Evolutionary conservation across 1,284 basidiomycete genomes (phyloP).

Genomic region (Ustilago hordei): DNA sequence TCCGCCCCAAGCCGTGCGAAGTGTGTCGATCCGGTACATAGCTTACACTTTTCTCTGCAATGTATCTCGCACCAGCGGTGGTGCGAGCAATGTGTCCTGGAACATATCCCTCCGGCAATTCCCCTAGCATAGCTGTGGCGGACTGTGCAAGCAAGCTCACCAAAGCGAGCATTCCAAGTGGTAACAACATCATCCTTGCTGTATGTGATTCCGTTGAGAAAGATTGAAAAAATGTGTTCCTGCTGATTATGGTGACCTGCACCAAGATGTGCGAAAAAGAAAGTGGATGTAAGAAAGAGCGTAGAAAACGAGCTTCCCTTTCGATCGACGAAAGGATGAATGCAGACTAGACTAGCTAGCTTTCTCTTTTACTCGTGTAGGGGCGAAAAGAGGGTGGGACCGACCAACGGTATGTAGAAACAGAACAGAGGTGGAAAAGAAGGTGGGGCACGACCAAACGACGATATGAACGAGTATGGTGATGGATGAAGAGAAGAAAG

Average conservation of each 20-base stretch:
- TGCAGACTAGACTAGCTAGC: constrained; percentile 15
- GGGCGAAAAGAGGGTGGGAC: constrained; percentile 1
- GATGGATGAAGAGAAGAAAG: constrained; percentile 17
- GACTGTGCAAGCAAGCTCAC: constrained; percentile 28
- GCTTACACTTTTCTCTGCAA: neutral
- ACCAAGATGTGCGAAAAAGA: constrained; percentile 16
- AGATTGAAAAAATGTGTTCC: neutral
- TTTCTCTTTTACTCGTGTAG: constrained; percentile 13
- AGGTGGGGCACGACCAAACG: constrained; percentile 16
- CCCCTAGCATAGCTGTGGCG: constrained; percentile 13
- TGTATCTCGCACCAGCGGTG: neutral
- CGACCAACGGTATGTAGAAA: constrained; percentile 38
- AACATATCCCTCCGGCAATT: constrained; percentile 9
- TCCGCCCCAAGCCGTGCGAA: neutral
- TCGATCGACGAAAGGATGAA: constrained; percentile 22
- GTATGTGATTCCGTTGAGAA: constrained; percentile 1
- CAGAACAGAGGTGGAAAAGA: constrained; percentile 7
- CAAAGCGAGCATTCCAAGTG: constrained; percentile 32
- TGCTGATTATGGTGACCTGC: constrained; percentile 24
- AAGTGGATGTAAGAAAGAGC: constrained; percentile 1
- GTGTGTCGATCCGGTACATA: constrained; percentile 17
- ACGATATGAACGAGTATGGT: constrained; percentile 5
- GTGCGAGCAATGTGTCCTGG: neutral
- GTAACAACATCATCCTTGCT: constrained; percentile 30
- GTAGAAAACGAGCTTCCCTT: constrained; percentile 11